Evolutionary conservation across 345 rosid species (phyloP), one percentile per base, ranked within the genome.

Genomic region (Brassica rapa): DNA sequence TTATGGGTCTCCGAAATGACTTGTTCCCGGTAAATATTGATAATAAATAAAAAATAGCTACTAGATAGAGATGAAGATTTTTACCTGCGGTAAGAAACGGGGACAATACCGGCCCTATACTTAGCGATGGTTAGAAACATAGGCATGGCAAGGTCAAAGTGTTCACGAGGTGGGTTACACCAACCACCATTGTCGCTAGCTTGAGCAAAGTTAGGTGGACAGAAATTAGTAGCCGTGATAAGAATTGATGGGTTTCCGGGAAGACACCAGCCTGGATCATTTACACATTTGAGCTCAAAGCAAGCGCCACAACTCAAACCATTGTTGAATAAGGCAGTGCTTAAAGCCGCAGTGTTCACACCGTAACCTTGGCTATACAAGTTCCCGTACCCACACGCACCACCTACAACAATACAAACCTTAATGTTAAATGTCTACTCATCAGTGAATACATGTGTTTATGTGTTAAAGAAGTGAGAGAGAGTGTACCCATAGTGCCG

Each of bases 401-500:
- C 94, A 10, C 90, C 94, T 90, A 66, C 62, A 1, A n/a, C 43
- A 46, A 9, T 46, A 23, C 19, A 59, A 70, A 39, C 21, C 33
- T 4, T 49, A 56, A 32, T 46, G 3, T 70, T 61, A 3, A 19
- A 19, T 2, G 21, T 37, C 6, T n/a, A 12, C 8, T 29, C n/a
- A 23, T 51, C 57, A 3, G 57, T 51, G 57, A 51, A n/a, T 8
- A 29, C 6, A 12, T 41, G 49, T 37, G 8, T 33, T 30, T 4
- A 30, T 30, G 33, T 55, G 12, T 21, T 5, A 12, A 32, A 16
- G 37, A 9, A 14, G 3, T 4, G 12, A 41, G 35, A 4, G 57
- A 1, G 9, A 15, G 23, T n/a, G 56, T 89, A 91, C 97, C 94
- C 97, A 89, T 89, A 55, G 98, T 93, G 74, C 98, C 98, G 5